Percentiles rank a stretch among this genome's conserved stretches.
phyloP scores from a whole-genome alignment of 441 rosid species.

The Populus hybrid region DNA sequence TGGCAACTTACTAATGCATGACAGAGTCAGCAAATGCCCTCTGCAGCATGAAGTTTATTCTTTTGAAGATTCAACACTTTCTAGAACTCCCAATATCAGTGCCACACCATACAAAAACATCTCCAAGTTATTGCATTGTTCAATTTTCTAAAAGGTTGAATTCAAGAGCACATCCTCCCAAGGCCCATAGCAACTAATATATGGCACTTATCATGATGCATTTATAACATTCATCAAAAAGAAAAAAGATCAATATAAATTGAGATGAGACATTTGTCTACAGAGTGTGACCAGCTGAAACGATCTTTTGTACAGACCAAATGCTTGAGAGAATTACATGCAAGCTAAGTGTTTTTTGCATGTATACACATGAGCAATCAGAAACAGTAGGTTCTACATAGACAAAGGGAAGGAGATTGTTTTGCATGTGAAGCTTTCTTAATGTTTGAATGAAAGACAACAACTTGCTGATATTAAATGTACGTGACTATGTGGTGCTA shows the following conservation, averaged over 20 bases:
- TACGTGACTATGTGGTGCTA: slow-evolving; percentile 27
- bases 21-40: neutral
- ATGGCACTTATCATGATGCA: neutral
- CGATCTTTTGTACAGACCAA: neutral
- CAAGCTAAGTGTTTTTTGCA: neutral
- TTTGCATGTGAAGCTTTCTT: neutral
- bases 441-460: neutral
- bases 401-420: neutral
- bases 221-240: neutral
- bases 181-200: neutral
- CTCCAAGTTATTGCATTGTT: neutral
- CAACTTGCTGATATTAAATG: neutral
- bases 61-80: neutral
- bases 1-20: neutral
- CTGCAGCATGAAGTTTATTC: neutral
- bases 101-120: neutral
- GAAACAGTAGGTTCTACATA: neutral
- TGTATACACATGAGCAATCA: neutral
- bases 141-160: neutral
- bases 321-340: neutral
- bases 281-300: neutral
- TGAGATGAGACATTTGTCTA: neutral
- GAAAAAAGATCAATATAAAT: neutral
- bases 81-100: neutral
- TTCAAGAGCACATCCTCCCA: neutral